Evolutionary conservation across 1,284 basidiomycete genomes (phyloP), one percentile per base, ranked within the genome.

Genomic region (Omphalotus olearius): DNA sequence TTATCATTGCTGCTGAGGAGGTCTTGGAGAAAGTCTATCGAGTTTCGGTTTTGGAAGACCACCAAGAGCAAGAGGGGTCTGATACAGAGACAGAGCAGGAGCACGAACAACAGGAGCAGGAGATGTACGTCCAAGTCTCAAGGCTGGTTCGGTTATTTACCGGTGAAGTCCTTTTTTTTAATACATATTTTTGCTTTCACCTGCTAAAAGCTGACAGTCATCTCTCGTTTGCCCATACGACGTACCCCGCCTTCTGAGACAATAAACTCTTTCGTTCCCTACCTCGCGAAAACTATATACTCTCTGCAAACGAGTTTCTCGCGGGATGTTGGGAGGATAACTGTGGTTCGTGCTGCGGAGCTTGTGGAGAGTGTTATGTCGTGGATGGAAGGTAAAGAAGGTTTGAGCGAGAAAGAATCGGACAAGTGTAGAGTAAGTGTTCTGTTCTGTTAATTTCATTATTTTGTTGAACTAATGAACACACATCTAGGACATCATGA

Each of bases 1-100:
- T 80, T 2, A 59, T 83, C 5, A 78, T 89, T 51, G 76, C 79
- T 1, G 62, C 73, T 6, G 82, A 87, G 60, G 86, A 86, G 62
- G 68, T 66, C 6, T 55, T 79, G 37, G 87, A 87, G 60, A 65
- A 63, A 14, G 52, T 87, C 5, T 60, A 66, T 20, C 46, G 50
- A 23, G 57, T 53, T 10, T 52, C 57, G n/a, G 52, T 72, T 23
- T 47, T 56, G 44, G 37, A 50, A 16, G 65, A 66, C 5, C 26
- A 10, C 26, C 7, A 2, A 7, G 7, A 33, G 3, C 30, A 33
- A 14, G 6, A 62, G 62, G 3, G 65, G 71, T n/a, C n/a, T 16
- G 57, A 60, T 4, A 64, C 64, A 0, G 67, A 69, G 3, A 63
- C 68, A 11, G 56, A 30, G 6, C 16, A 14, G 2, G 26, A 33